Evolutionary conservation across 306 rosid species (phyloP).

Genomic region (Senna siamea): DNA sequence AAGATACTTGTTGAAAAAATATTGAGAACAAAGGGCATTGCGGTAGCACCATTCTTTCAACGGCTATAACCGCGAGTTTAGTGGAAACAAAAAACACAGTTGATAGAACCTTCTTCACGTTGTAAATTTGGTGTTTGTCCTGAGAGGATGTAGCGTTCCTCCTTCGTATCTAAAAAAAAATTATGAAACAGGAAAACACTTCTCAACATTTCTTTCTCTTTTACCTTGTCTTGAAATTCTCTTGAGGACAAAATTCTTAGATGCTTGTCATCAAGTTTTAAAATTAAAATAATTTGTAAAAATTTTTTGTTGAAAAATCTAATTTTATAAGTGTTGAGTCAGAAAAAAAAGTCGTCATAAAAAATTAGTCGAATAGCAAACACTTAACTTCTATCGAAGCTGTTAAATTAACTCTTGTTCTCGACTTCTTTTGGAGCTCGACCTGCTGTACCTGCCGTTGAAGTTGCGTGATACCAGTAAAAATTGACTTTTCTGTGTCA

Average conservation of each 20-base stretch:
- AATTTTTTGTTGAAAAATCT: not conserved
- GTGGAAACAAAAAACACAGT: constrained; percentile 27
- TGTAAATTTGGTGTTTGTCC: constrained; percentile 34
- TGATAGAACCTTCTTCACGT: constrained; percentile 26
- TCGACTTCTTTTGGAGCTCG: not conserved
- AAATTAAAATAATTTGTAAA: not conserved
- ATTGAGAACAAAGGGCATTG: constrained; percentile 62
- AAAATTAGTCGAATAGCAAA: no score
- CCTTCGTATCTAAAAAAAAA: constrained; percentile 19
- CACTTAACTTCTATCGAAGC: no score
- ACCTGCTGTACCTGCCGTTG: not conserved
- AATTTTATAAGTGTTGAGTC: not conserved
- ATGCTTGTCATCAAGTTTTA: not conserved
- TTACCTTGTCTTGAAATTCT: not conserved
- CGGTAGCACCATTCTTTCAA: constrained; percentile 55
- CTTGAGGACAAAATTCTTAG: not conserved
- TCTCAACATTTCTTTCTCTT: constrained; percentile 5
- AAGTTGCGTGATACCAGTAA: not conserved
- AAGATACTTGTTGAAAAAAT: constrained; percentile 69
- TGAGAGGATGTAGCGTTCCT: constrained; percentile 10
- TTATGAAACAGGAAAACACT: constrained; percentile 35
- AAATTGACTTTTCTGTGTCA: no score
- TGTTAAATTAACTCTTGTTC: no score
- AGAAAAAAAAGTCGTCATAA: no score
- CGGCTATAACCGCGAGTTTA: constrained; percentile 30